Base-by-base conservation (phyloP, 139 green algal species). In the Volvox africanus region DNA sequence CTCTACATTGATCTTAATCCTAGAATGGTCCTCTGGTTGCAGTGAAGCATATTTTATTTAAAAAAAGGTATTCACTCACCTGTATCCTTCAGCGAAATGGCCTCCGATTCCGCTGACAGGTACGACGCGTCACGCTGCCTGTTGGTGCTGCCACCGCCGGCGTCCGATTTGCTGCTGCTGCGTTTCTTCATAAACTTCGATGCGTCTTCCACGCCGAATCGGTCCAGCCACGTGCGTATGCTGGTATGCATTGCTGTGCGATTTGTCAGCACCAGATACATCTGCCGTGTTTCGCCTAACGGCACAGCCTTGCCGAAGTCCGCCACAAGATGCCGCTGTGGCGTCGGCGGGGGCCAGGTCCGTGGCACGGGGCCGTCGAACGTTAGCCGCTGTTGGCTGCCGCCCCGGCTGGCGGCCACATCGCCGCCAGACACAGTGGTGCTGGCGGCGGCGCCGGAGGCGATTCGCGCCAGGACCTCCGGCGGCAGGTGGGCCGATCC, bases 251-350 rank as follows among this genome's bases (percentile, higher is more conserved):
- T 93, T 22, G 92, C 50, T 0, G 92, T 94, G 55, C 83, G 90
- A 84, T 94, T 94, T 30, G 90, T 93, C 17, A 94, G 26, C 6
- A 94, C 83, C 22, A 94, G 68, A n/a, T 93, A 93, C 90, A 93
- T 71, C 76, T 91, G 86, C n/a, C 90, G 92, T 3, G 89, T 92
- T 55, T 94, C 92, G 16, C 92, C 92, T 22, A 94, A 77, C 13
- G 92, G 92, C 65, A 94, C 90, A 11, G 82, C 67, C 12, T 67
- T 67, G 13, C 92, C 92, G 36, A 93, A 94, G 79, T 93, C 88
- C 0, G 92, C 92, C 1, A 93, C 90, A 1, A 93, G 78, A 87
- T 93, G 90, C 2, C 76, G 69, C n/a, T 82, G 69, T 14, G 69
- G 37, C 69, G 69, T 73, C 33, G 69, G 44, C 21, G 85, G 85